These are phyloP conservation scores for Haplosporangium sp. DNA, from an alignment of 371 early-diverging fungal genomes.

Conservation along the genomic window DNA sequence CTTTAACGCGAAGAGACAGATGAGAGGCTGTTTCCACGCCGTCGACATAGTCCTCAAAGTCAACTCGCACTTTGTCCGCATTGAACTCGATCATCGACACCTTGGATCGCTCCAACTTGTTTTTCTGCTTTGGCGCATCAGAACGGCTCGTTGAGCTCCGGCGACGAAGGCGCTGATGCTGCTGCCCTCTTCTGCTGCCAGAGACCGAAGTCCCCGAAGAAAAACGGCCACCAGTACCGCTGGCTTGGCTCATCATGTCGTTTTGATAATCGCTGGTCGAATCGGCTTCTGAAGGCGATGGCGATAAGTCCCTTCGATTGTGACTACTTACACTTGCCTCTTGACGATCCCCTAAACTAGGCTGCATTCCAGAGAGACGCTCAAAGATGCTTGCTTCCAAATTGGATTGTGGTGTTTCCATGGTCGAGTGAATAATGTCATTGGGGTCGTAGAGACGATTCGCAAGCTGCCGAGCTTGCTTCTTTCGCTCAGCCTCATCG, in stretches of 20 bases:
- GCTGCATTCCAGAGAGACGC: slow-evolving; percentile 38
- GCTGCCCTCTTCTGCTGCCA: slow-evolving; percentile 22
- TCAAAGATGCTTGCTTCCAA: slow-evolving; percentile 46
- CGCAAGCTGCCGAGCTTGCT: slow-evolving; percentile 44
- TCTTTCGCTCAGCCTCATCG: slow-evolving; percentile 48
- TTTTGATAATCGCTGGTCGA: slow-evolving; percentile 54
- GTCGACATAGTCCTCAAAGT: slow-evolving; percentile 67
- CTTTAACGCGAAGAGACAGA: slow-evolving; percentile 63
- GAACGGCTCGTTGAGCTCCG: slow-evolving; percentile 10
- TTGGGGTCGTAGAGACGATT: slow-evolving; percentile 46
- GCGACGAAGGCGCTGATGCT: slow-evolving; percentile 10
- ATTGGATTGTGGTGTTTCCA: slow-evolving; percentile 46
- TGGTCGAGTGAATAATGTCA: slow-evolving; percentile 30
- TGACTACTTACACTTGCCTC: slow-evolving; percentile 2
- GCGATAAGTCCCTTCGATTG: slow-evolving; percentile 18
- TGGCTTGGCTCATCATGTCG: slow-evolving; percentile 53
- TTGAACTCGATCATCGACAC: slow-evolving; percentile 68
- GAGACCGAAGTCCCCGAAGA: slow-evolving; percentile 24
- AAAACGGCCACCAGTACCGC: slow-evolving; percentile 30
- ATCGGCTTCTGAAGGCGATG: slow-evolving; percentile 44
- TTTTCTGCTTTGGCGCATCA: slow-evolving; percentile 28
- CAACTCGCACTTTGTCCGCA: slow-evolving; percentile 62
- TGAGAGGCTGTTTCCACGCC: slow-evolving; percentile 62
- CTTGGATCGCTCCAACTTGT: slow-evolving; percentile 46
- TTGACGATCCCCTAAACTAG: slow-evolving; percentile 19